Percentiles rank a stretch among this genome's conserved stretches.
These are phyloP conservation scores for Saccharomyces hybrid DNA, from an alignment of 1,139 yeast genomes.

Conservation along the genomic window DNA sequence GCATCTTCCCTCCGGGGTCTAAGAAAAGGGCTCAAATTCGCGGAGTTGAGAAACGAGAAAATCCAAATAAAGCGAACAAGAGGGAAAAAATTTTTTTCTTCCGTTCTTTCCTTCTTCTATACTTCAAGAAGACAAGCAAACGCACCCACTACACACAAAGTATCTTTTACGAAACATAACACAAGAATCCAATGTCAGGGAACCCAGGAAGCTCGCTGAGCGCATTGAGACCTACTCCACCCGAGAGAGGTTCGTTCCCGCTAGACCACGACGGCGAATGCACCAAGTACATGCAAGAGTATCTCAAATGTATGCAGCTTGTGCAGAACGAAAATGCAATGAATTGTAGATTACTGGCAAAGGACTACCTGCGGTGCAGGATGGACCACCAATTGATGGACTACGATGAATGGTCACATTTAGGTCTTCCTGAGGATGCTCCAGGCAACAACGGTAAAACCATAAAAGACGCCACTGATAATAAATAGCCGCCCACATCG, in stretches of 20 bases:
- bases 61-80: neutral
- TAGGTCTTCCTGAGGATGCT: conserved; percentile 71
- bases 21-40: neutral
- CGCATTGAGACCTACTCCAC: conserved; percentile 79
- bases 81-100: neutral
- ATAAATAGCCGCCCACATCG: neutral
- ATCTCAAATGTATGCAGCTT: conserved; percentile 68
- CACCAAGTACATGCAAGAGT: conserved; percentile 61
- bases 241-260: conserved; percentile 94
- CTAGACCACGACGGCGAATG: conserved; percentile 90
- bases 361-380: conserved; percentile 71
- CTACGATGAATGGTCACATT: conserved; percentile 66
- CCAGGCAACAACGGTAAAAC: neutral
- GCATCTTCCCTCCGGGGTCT: neutral
- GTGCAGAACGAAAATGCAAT: conserved; percentile 82
- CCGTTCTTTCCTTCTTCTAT: neutral
- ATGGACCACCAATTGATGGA: conserved; percentile 91
- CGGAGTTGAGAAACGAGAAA: neutral
- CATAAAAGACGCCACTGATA: neutral
- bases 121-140: neutral
- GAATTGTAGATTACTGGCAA: conserved; percentile 78
- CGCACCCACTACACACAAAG: neutral
- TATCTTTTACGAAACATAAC: neutral
- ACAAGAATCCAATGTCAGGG: conserved; percentile 24
- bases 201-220: conserved; percentile 38